Conservation (phyloP, 2,329 filamentous ascomycete genomes). For the Cryphonectria naterciae region DNA sequence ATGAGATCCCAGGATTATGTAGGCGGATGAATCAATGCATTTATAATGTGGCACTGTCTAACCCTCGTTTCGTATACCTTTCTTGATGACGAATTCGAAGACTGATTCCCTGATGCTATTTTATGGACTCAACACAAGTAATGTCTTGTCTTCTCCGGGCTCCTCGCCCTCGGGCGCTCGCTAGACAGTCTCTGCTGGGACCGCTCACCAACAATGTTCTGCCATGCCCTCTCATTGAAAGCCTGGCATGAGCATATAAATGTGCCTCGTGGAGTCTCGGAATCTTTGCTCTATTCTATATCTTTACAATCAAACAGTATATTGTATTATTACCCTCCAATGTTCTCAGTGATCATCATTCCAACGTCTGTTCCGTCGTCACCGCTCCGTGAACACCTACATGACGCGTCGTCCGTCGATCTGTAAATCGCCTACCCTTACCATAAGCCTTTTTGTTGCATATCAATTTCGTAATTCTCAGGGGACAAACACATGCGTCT, state of each 20-base stretch:
- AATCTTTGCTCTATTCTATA: neutral
- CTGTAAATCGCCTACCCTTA: neutral
- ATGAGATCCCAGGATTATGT: neutral
- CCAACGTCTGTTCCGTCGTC: neutral
- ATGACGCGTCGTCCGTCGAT: neutral
- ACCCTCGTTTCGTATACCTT: neutral
- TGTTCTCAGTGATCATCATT: neutral
- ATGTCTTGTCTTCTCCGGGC: neutral
- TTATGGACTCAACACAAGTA: neutral
- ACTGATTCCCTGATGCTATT: neutral
- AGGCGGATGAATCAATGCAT: neutral
- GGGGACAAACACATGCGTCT: neutral
- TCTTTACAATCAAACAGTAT: too few relatives aligned
- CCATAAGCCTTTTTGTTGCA: neutral
- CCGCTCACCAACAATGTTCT: neutral
- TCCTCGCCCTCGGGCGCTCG: neutral
- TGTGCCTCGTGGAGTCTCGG: neutral
- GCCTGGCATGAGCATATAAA: neutral
- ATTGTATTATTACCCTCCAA: neutral
- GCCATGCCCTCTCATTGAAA: neutral
- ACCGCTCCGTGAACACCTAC: neutral
- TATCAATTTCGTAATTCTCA: neutral
- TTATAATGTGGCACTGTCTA: neutral
- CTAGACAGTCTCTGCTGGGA: neutral
- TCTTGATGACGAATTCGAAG: neutral